phyloP scores from a whole-genome alignment of 1,284 basidiomycete genomes.

The Ganoderma boninense region DNA sequence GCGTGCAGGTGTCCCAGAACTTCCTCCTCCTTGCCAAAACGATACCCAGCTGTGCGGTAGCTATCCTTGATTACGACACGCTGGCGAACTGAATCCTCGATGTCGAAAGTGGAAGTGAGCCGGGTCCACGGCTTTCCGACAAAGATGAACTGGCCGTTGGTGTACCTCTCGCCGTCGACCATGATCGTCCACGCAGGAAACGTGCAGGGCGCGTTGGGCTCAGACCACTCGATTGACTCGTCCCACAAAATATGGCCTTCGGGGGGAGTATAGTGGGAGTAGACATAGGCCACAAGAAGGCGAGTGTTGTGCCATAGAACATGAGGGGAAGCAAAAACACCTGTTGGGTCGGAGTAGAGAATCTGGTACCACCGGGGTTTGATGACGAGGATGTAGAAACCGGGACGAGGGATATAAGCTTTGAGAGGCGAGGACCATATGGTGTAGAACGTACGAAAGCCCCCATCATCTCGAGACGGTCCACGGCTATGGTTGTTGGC shows the following conservation, averaged over 20 bases:
- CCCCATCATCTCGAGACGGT: not conserved
- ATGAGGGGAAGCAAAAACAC: slow-evolving; percentile 7
- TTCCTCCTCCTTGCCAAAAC: not conserved
- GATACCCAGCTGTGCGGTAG: not conserved
- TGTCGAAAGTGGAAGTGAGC: not conserved
- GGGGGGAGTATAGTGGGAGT: slow-evolving; percentile 13
- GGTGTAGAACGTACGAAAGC: slow-evolving; percentile 3
- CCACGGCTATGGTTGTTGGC: not conserved
- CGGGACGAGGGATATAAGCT: not conserved
- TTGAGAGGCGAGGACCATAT: not conserved
- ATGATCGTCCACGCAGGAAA: not conserved
- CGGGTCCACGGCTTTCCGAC: not conserved
- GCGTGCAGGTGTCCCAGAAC: not conserved
- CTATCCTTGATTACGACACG: slow-evolving; percentile 5
- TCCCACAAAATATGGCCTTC: not conserved
- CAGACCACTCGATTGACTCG: not conserved
- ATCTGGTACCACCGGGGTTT: slow-evolving; percentile 19
- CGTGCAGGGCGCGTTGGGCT: not conserved
- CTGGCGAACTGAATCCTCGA: not conserved
- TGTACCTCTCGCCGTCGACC: not conserved
- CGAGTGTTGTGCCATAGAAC: not conserved
- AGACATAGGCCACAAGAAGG: slow-evolving; percentile 11
- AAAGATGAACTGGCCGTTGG: not conserved
- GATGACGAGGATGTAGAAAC: slow-evolving; percentile 14
- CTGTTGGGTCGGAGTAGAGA: slow-evolving; percentile 13